Conservation (phyloP, 2,329 filamentous ascomycete genomes). For the Penicillium rolfsii region DNA sequence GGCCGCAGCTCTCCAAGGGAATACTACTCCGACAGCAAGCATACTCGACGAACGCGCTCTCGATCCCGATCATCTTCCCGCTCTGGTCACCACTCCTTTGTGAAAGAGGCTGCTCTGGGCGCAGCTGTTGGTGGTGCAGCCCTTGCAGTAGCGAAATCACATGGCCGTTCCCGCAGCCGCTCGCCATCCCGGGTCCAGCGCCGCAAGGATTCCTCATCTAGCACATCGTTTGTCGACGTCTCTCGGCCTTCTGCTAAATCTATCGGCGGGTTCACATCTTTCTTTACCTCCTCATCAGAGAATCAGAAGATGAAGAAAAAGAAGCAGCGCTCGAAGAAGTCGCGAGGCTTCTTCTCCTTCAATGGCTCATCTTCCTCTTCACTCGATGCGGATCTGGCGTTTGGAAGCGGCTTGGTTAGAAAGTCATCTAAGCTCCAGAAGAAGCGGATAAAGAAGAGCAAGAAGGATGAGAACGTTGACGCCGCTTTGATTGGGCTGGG, state of each 20-base stretch:
- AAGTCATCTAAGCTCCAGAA: slow-evolving; percentile 43
- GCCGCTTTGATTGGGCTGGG: slow-evolving; percentile 54
- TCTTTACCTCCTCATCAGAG: slow-evolving; percentile 66
- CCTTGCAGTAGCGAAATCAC: slow-evolving; percentile 31
- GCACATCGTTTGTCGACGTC: slow-evolving; percentile 68
- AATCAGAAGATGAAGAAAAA: slow-evolving; percentile 50
- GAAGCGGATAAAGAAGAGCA: slow-evolving; percentile 28
- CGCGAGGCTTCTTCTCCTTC: slow-evolving; percentile 60
- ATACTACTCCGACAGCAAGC: slow-evolving; percentile 35
- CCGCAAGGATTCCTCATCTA: slow-evolving; percentile 54
- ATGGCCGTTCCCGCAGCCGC: slow-evolving; percentile 36
- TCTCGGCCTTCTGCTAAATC: slow-evolving; percentile 58
- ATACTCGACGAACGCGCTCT: slow-evolving; percentile 44
- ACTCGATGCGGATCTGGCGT: slow-evolving; percentile 69
- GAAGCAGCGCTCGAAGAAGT: slow-evolving; percentile 48
- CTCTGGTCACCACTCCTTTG: slow-evolving; percentile 31
- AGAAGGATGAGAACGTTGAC: slow-evolving; percentile 44
- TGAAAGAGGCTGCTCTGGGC: slow-evolving; percentile 43
- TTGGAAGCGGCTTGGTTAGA: slow-evolving; percentile 60
- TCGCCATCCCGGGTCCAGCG: slow-evolving; percentile 39
- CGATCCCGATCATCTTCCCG: slow-evolving; percentile 47
- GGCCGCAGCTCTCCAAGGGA: slow-evolving; percentile 40
- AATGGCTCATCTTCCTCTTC: slow-evolving; percentile 69
- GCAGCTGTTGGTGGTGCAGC: slow-evolving; percentile 41
- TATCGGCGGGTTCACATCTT: slow-evolving; percentile 61